Evolutionary conservation across 495 filamentous ascomycete genomes (phyloP).

Genomic region (Letharia columbiana): DNA sequence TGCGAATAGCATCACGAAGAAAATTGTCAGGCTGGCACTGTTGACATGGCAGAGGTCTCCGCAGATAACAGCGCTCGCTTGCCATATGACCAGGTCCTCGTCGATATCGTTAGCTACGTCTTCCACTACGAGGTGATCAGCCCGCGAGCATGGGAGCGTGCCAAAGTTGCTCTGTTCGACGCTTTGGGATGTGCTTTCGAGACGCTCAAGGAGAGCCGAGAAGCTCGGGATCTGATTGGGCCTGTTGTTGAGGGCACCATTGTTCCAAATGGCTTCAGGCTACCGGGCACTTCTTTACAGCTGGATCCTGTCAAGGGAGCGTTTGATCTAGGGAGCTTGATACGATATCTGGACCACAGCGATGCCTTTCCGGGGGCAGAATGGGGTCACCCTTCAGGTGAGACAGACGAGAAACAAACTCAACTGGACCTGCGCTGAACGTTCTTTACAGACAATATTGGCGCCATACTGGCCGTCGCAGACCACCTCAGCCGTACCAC

Average conservation of each 20-base stretch:
- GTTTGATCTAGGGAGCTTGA: constrained; percentile 37
- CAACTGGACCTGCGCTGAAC: too few relatives aligned
- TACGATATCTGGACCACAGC: constrained; percentile 41
- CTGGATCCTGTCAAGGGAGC: constrained; percentile 36
- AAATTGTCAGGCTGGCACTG: too few relatives aligned
- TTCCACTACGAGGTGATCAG: constrained; percentile 23
- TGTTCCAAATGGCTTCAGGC: constrained; percentile 32
- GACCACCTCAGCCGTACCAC: constrained; percentile 16
- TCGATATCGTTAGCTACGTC: constrained; percentile 29
- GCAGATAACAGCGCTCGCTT: background rate
- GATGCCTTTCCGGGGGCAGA: constrained; percentile 37
- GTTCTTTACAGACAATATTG: constrained; percentile 34
- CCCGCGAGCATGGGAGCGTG: constrained; percentile 22
- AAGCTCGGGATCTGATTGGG: constrained; percentile 26
- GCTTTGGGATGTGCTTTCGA: constrained; percentile 36
- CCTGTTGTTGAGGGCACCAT: constrained; percentile 24
- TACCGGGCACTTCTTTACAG: constrained; percentile 33
- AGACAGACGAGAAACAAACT: background rate
- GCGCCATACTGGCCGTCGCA: constrained; percentile 34
- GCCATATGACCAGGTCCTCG: constrained; percentile 25
- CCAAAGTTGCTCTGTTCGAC: constrained; percentile 33
- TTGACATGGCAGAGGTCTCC: background rate
- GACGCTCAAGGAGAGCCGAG: constrained; percentile 24
- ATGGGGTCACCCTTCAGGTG: constrained; percentile 41
- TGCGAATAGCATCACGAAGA: too few relatives aligned